A percentile compares a stretch with the other conserved stretches of the same genome.
phyloP scores from a whole-genome alignment of 345 rosid genomes.

The Odontarrhena argentea region DNA sequence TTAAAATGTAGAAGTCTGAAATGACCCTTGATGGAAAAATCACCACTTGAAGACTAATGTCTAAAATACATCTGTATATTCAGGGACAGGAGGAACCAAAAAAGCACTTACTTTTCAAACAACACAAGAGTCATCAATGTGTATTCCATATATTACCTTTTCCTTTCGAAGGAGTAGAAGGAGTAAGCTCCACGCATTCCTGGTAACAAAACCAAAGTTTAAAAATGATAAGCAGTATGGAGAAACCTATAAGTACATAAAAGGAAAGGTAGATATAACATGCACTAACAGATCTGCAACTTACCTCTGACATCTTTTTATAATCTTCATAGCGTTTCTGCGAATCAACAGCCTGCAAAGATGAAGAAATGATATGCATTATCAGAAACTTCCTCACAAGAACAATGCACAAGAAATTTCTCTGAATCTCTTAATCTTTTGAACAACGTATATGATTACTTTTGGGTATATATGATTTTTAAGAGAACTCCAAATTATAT shows the following conservation, averaged over 20 bases:
- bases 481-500: no score
- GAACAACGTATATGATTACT: no score
- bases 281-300: constrained; percentile 35
- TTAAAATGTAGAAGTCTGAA: constrained; percentile 1
- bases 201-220: constrained; percentile 39
- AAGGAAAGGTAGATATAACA: constrained; percentile 21
- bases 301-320: constrained; percentile 83
- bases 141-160: constrained; percentile 51
- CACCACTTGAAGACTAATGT: constrained; percentile 12
- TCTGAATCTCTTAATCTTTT: no score
- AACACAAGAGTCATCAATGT: constrained; percentile 14
- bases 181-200: constrained; percentile 78
- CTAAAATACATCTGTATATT: constrained; percentile 4
- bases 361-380: no score
- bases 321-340: constrained; percentile 70
- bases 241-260: constrained; percentile 7
- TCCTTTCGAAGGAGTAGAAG: constrained; percentile 58
- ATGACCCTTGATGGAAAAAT: not conserved
- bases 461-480: no score
- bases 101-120: constrained; percentile 20
- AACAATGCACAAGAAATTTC: no score
- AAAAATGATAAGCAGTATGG: constrained; percentile 5
- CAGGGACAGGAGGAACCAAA: constrained; percentile 6
- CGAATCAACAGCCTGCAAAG: no score
- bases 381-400: no score